Conservation (phyloP, 2,329 filamentous ascomycete species). For the Colletotrichum shisoi region DNA sequence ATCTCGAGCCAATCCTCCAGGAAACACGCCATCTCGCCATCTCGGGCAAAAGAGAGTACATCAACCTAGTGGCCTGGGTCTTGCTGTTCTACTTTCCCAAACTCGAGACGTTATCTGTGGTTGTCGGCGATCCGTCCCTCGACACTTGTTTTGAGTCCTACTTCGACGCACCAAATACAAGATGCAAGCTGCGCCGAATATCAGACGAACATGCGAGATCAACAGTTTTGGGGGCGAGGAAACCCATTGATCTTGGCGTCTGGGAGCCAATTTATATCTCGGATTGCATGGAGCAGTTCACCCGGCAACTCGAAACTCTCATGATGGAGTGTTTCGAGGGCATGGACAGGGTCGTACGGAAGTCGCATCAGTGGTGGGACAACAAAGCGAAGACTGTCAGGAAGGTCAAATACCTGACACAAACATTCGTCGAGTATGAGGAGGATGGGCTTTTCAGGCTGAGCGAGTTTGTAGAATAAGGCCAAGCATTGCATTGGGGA, state of each 20-base stretch:
- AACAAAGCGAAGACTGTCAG: background rate
- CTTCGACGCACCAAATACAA: constrained; percentile 14
- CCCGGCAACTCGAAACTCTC: constrained; percentile 2
- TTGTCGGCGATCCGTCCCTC: background rate
- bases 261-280: background rate
- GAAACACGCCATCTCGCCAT: constrained; percentile 15
- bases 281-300: background rate
- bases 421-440: background rate
- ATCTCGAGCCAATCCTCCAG: constrained; percentile 3
- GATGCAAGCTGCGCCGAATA: constrained; percentile 17
- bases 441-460: background rate
- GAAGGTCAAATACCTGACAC: background rate
- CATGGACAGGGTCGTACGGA: background rate
- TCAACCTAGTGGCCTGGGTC: constrained; percentile 12
- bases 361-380: constrained; percentile 13
- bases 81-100: constrained; percentile 18
- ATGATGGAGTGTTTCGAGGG: constrained; percentile 6
- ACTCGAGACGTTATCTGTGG: constrained; percentile 14
- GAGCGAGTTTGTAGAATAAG: background rate
- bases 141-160: constrained; percentile 1
- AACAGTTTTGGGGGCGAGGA: background rate
- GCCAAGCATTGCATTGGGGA: too few relatives aligned
- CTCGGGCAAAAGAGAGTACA: constrained; percentile 2
- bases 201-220: background rate
- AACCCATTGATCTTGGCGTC: background rate